Evolutionary conservation across 108 stramenopile genomes (phyloP), one percentile per base, ranked within the genome.

Genomic region (Cyclotella sp.): DNA sequence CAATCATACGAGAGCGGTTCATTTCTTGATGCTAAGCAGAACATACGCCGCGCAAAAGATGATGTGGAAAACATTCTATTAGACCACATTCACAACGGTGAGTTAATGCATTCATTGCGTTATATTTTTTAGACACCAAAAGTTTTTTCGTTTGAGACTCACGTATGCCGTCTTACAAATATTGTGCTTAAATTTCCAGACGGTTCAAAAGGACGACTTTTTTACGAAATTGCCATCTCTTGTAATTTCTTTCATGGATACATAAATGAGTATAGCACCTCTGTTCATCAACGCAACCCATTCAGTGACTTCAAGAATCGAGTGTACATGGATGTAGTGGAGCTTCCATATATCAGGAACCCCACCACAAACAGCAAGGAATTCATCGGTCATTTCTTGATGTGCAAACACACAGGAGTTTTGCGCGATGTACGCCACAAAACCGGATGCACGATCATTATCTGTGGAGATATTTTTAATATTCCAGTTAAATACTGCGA

Each of bases 281-380:
- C 45, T 44, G 64, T 65, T 46, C 34, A 41, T 39, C 64, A 65
- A 27, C 43, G 64, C 1, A 65, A 65, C 44, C 64, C 64, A 12
- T 65, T 65, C 22, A 39, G 42, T 44, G 12, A 22, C 10, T 12
- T 4, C 6, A 14, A 14, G 9, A 65, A 44, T 7, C 9, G 21
- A 12, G 45, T 3, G 12, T 65, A 26, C 18, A 65, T 65, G 1
- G 45, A 41, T 9, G 22, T 65, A 4, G 43, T 65, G 8, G 42
- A 41, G 18, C 44, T 65, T 22, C 64, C 64, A 10, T 65, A 44
- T 46, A 3, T 26, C 27, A 44, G 21, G 5, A 44, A 65, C 55
- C n/a, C n/a, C 12, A 24, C 24, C 21, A 45, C 41, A 24, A 14
- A 27, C 41, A 46, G n/a, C 43, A 27, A 65, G 26, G 44, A 65